A percentile compares a stretch with the other conserved stretches of the same genome.
phyloP scores from a whole-genome alignment of 176 grass and related monocot species.

The Oryza longistaminata region DNA sequence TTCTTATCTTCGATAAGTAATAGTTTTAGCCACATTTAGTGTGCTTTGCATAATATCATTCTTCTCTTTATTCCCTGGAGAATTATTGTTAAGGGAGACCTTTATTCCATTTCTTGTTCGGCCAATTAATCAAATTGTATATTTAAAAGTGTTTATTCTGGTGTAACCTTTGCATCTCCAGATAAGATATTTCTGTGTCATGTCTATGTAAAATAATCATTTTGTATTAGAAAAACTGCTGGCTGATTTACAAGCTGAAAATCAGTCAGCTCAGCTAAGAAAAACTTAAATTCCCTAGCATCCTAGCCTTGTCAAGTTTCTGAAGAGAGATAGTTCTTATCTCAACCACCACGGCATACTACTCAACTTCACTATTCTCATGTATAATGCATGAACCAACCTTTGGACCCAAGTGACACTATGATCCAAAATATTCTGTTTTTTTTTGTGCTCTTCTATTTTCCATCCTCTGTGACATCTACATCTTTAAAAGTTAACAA shows the following conservation, averaged over 20 bases:
- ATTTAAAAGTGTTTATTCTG: slow-evolving; percentile 35
- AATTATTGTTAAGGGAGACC: not conserved
- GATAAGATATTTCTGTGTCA: slow-evolving; percentile 33
- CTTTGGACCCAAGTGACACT: slow-evolving; percentile 41
- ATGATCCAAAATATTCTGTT: slow-evolving; percentile 48
- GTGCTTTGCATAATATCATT: slow-evolving; percentile 19
- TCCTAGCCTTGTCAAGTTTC: slow-evolving; percentile 19
- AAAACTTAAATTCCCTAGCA: not conserved
- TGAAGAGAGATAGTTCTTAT: slow-evolving; percentile 1
- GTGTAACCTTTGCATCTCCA: slow-evolving; percentile 35
- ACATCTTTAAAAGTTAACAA: slow-evolving; percentile 23
- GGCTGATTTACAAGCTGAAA: slow-evolving; percentile 5
- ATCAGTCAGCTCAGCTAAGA: not conserved
- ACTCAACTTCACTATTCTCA: slow-evolving; percentile 16
- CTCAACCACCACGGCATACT: slow-evolving; percentile 24
- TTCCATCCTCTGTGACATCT: not conserved
- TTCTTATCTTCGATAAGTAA: slow-evolving; percentile 22
- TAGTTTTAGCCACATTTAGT: slow-evolving; percentile 19
- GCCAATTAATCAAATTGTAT: not conserved
- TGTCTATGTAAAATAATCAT: slow-evolving; percentile 8
- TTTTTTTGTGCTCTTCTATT: not conserved
- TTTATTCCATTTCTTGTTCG: slow-evolving; percentile 41
- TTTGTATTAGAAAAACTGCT: not conserved
- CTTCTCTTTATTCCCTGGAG: slow-evolving; percentile 39
- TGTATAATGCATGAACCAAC: slow-evolving; percentile 30